phyloP scores from a whole-genome alignment of 1,284 basidiomycete genomes.

The Trichosporon sp. region DNA sequence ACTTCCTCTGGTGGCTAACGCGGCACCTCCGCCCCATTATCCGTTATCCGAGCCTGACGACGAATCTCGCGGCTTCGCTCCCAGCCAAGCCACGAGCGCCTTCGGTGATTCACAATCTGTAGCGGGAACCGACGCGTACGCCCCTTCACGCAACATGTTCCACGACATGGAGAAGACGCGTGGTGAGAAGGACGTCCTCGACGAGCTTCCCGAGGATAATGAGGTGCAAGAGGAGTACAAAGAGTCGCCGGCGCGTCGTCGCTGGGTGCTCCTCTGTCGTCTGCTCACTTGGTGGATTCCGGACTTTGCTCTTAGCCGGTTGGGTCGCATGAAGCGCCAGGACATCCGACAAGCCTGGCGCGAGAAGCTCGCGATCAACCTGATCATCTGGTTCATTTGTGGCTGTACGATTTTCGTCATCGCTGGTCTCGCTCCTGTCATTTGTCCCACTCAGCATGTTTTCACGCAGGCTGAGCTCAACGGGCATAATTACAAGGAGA shows the following conservation, averaged over 20 bases:
- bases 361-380: constrained; percentile 92
- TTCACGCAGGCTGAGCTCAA: constrained; percentile 72
- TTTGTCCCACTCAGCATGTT: constrained; percentile 92
- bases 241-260: constrained; percentile 68
- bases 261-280: constrained; percentile 87
- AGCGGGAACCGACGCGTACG: constrained; percentile 82
- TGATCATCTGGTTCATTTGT: constrained; percentile 94
- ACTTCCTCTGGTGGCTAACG: constrained; percentile 65
- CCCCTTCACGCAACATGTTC: constrained; percentile 93
- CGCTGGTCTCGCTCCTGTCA: constrained; percentile 75
- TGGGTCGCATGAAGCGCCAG: constrained; percentile 86
- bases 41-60: constrained; percentile 59
- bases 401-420: constrained; percentile 86
- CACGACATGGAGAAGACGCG: constrained; percentile 64
- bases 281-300: constrained; percentile 90
- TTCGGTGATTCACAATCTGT: constrained; percentile 71
- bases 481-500: constrained; percentile 60
- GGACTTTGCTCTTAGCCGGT: constrained; percentile 60
- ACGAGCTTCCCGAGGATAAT: constrained; percentile 71
- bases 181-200: constrained; percentile 68
- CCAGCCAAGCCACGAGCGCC: constrained; percentile 61
- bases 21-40: constrained; percentile 65
- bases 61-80: constrained; percentile 55
- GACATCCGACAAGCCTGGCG: constrained; percentile 96
- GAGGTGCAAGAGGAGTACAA: constrained; percentile 83